Conservation (phyloP, 768 basidiomycete species). For the Boletus bicolor region DNA sequence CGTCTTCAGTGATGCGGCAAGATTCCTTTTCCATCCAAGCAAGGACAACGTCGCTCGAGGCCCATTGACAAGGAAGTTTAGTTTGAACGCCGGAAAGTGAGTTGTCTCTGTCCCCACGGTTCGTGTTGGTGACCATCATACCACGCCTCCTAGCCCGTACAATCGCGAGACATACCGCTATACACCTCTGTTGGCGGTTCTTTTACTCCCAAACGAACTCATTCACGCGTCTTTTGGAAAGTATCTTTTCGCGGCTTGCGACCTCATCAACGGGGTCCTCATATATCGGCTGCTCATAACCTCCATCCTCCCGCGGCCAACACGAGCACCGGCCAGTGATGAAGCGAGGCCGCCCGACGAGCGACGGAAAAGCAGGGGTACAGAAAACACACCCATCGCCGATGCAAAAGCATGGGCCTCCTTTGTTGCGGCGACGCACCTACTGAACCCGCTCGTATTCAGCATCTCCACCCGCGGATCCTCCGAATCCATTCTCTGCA, state of each 20-base stretch:
- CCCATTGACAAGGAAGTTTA: conserved; percentile 41
- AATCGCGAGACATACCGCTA: conserved; percentile 91
- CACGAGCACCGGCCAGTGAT: not conserved
- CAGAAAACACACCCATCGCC: not conserved
- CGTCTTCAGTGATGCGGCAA: conserved; percentile 91
- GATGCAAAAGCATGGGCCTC: conserved; percentile 39
- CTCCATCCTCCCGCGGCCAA: conserved; percentile 40
- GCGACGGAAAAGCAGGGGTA: not conserved
- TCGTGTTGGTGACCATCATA: conserved; percentile 1
- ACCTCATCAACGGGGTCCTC: conserved; percentile 74
- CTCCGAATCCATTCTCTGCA: conserved; percentile 83
- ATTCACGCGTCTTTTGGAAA: conserved; percentile 89
- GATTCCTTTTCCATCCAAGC: conserved; percentile 56
- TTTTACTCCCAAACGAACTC: conserved; percentile 78
- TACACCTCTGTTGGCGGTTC: conserved; percentile 84
- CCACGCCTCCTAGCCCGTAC: conserved; percentile 66
- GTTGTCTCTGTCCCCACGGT: conserved; percentile 30
- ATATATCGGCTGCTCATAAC: conserved; percentile 61
- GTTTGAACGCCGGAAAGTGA: conserved; percentile 67
- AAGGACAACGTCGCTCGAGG: conserved; percentile 59
- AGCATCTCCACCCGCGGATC: conserved; percentile 97
- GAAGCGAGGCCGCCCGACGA: conserved; percentile 4
- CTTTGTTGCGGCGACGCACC: conserved; percentile 66
- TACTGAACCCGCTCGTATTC: conserved; percentile 92
- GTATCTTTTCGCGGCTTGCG: conserved; percentile 79